Conservation (phyloP, 148 eudicot species). For the Amaranthus cruentus region DNA sequence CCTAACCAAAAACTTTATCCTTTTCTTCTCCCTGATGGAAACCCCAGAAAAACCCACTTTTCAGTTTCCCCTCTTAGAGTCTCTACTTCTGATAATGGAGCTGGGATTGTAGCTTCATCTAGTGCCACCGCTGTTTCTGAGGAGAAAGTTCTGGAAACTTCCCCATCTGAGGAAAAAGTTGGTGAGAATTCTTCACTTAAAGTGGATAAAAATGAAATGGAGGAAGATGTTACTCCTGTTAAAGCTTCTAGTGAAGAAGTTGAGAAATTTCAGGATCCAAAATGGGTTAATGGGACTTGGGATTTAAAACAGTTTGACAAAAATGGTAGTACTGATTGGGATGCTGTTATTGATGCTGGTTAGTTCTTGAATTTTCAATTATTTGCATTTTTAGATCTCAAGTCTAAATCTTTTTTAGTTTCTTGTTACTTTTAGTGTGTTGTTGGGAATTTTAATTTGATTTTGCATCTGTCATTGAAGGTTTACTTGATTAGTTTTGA, state of each 20-base stretch:
- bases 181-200: constrained; percentile 4
- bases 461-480: neutral
- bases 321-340: constrained; percentile 74
- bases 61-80: constrained; percentile 24
- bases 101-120: constrained; percentile 30
- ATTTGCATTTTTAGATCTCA: neutral
- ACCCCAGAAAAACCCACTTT: constrained; percentile 32
- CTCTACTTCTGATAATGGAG: constrained; percentile 45
- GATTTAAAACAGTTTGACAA: constrained; percentile 68
- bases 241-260: constrained; percentile 13
- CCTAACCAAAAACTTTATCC: constrained; percentile 37
- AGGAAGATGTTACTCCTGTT: constrained; percentile 22
- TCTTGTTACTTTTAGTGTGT: neutral
- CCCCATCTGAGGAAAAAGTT: constrained; percentile 4
- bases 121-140: constrained; percentile 27
- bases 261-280: constrained; percentile 48
- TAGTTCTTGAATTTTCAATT: neutral
- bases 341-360: constrained; percentile 98
- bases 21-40: constrained; percentile 15
- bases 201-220: constrained; percentile 19
- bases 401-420: neutral
- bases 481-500: neutral
- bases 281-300: constrained; percentile 88
- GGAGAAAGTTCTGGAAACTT: constrained; percentile 29
- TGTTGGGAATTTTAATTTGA: neutral